Evolutionary conservation across 257 asterid species (phyloP).

Genomic region (Prunella vulgaris): DNA sequence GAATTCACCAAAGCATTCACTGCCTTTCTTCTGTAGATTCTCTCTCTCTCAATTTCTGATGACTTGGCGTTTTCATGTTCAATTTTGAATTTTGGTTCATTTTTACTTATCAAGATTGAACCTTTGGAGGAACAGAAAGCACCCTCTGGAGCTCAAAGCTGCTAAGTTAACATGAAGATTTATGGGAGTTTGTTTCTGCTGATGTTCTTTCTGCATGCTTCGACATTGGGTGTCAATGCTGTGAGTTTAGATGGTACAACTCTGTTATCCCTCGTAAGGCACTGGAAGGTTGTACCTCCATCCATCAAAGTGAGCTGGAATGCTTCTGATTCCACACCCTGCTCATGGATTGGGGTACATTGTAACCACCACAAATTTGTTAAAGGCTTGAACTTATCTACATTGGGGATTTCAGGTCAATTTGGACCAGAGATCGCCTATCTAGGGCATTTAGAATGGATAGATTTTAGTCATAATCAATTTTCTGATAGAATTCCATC

Average conservation of each 20-base stretch:
- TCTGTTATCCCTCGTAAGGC: slow-evolving; percentile 55
- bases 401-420: slow-evolving; percentile 57
- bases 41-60: too few species aligned
- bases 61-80: too few species aligned
- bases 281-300: slow-evolving; percentile 59
- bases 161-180: slow-evolving; percentile 19
- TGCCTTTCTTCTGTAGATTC: too few species aligned
- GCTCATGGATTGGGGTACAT: slow-evolving; percentile 76
- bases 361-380: slow-evolving; percentile 42
- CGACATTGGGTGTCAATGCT: slow-evolving; percentile 25
- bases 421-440: slow-evolving; percentile 57
- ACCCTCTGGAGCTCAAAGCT: background rate
- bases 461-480: slow-evolving; percentile 41
- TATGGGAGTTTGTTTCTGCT: slow-evolving; percentile 27
- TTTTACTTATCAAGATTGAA: too few species aligned
- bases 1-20: too few species aligned
- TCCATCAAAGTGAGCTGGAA: slow-evolving; percentile 67
- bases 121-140: background rate
- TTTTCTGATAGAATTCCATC: slow-evolving; percentile 61
- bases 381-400: slow-evolving; percentile 40
- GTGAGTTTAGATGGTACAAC: slow-evolving; percentile 51
- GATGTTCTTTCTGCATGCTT: slow-evolving; percentile 31
- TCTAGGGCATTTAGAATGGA: slow-evolving; percentile 36
- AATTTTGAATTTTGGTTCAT: too few species aligned
- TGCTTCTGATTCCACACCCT: slow-evolving; percentile 70